Evolutionary conservation across 2,329 filamentous ascomycete genomes (phyloP), one percentile per base, ranked within the genome.

Genomic region (Colletotrichum musicola): DNA sequence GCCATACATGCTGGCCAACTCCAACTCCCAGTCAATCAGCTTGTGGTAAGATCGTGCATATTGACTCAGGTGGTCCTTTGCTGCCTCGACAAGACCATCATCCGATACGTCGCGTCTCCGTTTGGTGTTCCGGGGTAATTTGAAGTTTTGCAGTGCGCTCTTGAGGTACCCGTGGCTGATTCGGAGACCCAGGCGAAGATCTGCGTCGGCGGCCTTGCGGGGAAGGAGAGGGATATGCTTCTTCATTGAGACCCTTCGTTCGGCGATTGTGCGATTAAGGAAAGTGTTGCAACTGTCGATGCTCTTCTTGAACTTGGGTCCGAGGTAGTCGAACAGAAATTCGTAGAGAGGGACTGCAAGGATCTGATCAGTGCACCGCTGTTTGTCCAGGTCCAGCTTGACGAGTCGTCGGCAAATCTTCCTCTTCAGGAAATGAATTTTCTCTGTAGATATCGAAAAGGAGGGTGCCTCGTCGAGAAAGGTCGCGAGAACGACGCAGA

Each of bases 331-430:
- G 50, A 81, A 79, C 4, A 83, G 69, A 2, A 67, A 25, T 2
- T 74, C 66, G 55, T 80, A 80, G 4, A 70, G 58, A 14, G 47
- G 30, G 30, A 67, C 61, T 16, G 35, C 30, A 40, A 14, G 20
- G 12, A 7, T 53, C 30, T 13, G 16, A 65, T 66, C 53, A 25
- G 55, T 13, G 53, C 74, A 65, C 6, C 71, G 62, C 35, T 60
- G 58, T 16, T 74, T 77, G 54, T 85, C 82, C 0, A 74, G 72
- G 38, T 89, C 84, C 0, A 91, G 72, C 73, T 92, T 92, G 0
- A 83, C 84, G 14, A 91, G 81, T 0, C 89, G 85, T 22, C 86
- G 82, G 69, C 83, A 84, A 0, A 90, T 76, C 73, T 90, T 92
- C 38, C 83, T 76, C 55, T 81, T 82, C 5, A 90, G 72, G 16